Evolutionary conservation across 495 filamentous ascomycete genomes (phyloP).

Genomic region (Hypomontagnella submonticulosa): DNA sequence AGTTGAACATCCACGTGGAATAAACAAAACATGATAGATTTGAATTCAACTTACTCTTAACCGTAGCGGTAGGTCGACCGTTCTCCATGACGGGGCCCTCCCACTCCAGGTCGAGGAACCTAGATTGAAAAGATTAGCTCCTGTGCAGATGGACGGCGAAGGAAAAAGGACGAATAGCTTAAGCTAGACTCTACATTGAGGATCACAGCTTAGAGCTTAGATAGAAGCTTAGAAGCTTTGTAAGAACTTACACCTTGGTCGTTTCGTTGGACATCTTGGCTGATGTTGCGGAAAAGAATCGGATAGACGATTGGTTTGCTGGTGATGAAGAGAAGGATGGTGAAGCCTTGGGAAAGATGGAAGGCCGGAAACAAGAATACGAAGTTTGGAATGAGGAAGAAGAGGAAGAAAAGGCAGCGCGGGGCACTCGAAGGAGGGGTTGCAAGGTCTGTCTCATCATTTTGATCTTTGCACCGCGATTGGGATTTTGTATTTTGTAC

Average conservation of each 20-base stretch:
- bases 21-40: conserved; percentile 21
- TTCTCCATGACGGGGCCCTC: conserved; percentile 71
- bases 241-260: conserved; percentile 38
- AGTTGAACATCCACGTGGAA: background rate
- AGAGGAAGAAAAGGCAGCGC: conserved; percentile 44
- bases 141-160: conserved; percentile 45
- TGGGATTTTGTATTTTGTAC: conserved; percentile 3
- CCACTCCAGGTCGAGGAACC: conserved; percentile 64
- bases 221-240: background rate
- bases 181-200: too few species aligned
- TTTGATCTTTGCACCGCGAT: conserved; percentile 37
- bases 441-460: conserved; percentile 45
- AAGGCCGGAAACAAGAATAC: conserved; percentile 32
- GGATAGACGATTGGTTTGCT: conserved; percentile 36
- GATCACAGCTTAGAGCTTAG: too few species aligned
- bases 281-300: conserved; percentile 71
- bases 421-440: conserved; percentile 46
- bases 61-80: conserved; percentile 65
- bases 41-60: conserved; percentile 67
- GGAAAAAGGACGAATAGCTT: background rate
- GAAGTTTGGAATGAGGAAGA: conserved; percentile 40
- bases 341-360: conserved; percentile 38
- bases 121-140: conserved; percentile 47
- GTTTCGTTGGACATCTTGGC: conserved; percentile 73
- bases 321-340: conserved; percentile 26